Conservation (phyloP, 148 eudicot species). For the Vaccinium myrtillus region DNA sequence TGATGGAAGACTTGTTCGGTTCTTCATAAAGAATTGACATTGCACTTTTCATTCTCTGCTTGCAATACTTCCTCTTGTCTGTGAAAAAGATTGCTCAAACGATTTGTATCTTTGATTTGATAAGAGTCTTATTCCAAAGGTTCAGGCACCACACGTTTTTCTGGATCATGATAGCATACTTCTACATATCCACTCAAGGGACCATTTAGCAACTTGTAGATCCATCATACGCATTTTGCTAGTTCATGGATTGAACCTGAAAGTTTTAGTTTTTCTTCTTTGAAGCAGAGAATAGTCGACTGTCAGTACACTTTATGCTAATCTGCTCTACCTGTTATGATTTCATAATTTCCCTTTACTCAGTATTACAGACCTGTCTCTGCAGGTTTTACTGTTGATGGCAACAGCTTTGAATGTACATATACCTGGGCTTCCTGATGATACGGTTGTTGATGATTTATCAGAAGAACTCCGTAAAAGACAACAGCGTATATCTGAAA, state of each 20-base stretch:
- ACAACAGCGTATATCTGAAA: conserved; percentile 82
- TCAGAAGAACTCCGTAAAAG: conserved; percentile 62
- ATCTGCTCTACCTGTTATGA: background rate
- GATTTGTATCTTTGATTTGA: background rate
- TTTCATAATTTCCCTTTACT: background rate
- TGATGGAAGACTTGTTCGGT: background rate
- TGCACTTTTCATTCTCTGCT: background rate
- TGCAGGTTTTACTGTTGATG: conserved; percentile 87
- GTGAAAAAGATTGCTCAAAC: background rate
- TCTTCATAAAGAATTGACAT: background rate
- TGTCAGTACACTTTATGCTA: background rate
- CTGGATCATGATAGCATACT: background rate
- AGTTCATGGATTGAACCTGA: background rate
- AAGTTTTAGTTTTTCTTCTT: background rate
- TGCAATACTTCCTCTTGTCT: background rate
- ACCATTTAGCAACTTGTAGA: conserved; percentile 5
- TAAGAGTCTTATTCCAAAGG: background rate
- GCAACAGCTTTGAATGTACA: conserved; percentile 79
- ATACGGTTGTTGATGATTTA: conserved; percentile 38
- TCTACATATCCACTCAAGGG: background rate
- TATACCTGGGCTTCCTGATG: conserved; percentile 36
- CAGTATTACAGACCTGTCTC: background rate
- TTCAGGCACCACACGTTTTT: background rate
- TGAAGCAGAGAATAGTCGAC: background rate
- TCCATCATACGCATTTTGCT: background rate